A percentile compares a stretch with the other conserved stretches of the same genome.
Conservation (phyloP, 208 protist genomes). For the Acanthamoeba quina region DNA sequence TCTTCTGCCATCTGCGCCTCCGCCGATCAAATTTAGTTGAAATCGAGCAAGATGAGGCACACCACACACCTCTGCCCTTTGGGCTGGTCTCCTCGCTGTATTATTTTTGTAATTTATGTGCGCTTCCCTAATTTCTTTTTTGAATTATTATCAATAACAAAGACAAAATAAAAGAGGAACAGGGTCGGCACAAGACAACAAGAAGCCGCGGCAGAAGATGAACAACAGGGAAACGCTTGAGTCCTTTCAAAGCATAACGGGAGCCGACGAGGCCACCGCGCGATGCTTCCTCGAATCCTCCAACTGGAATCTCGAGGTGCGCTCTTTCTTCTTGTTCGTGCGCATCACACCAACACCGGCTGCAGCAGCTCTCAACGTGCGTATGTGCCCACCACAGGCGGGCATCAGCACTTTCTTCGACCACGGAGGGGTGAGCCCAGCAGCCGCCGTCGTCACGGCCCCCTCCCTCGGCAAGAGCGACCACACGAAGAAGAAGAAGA, state of each 20-base stretch:
- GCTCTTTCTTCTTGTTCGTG: not conserved
- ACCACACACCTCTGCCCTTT: too few species aligned
- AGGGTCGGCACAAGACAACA: too few species aligned
- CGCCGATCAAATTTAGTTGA: too few species aligned
- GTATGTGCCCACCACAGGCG: not conserved
- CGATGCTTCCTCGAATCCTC: conserved; percentile 10
- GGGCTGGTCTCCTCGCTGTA: too few species aligned
- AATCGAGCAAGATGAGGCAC: not conserved
- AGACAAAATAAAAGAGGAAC: too few species aligned
- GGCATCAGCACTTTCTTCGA: conserved; percentile 24
- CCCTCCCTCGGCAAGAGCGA: not conserved
- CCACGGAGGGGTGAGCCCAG: conserved; percentile 5
- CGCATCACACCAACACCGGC: not conserved
- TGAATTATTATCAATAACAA: too few species aligned
- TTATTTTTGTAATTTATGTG: too few species aligned
- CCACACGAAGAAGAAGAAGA: not conserved
- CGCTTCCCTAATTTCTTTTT: too few species aligned
- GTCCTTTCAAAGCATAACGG: conserved; percentile 9
- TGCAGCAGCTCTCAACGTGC: not conserved
- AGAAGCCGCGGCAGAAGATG: not conserved
- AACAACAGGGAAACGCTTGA: not conserved
- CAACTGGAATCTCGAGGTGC: conserved; percentile 32
- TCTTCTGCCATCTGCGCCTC: too few species aligned
- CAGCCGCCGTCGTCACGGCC: not conserved
- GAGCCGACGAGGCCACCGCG: conserved; percentile 10